Evolutionary conservation across 129 eudicot genomes (phyloP), one percentile per base, ranked within the genome.

Genomic region (Helianthus annuus): DNA sequence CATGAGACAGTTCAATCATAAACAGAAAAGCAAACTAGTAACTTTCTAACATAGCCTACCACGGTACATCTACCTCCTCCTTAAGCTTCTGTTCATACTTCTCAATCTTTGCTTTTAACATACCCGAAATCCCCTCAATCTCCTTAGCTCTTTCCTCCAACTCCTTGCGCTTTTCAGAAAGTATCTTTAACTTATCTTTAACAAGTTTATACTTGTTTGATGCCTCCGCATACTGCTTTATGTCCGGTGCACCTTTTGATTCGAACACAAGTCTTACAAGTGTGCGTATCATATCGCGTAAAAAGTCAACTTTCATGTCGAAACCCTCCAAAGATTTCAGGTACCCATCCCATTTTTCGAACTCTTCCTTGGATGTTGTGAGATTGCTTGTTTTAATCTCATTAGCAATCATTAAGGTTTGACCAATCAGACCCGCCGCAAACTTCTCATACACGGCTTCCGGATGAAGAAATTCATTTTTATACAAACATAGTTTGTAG

Each of bases 251-350:
- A 13, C 80, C 86, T 64, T 78, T 86, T 0, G 88, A 79, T 9
- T 86, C 86, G 45, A 74, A 69, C 9, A 82, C 85, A 1, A 88
- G 68, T 52, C 62, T 66, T 3, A 40, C 60, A n/a, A 91, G 81
- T 67, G 48, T 55, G 9, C 27, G 69, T 36, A 91, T 52, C 29
- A 88, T 90, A 48, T 83, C 66, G 3, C 82, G 85, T 29, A 91
- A 52, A 65, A 91, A 88, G 12, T 89, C 91, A 56, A 86, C 93
- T 29, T 83, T 83, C 88, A 91, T 77, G 49, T 93, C 93, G 56
- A 88, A 49, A 67, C 83, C 82, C 68, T 86, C 91, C 55, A 88
- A 86, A 8, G 87, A 82, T 70, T 77, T 83, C 49, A 91, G 63
- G 22, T 84, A 84, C 49, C 74, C 86, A 36, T 91, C 96, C 93